These are phyloP conservation scores for Exidia glandulosa DNA, from an alignment of 768 basidiomycete genomes.

Conservation along the genomic window DNA sequence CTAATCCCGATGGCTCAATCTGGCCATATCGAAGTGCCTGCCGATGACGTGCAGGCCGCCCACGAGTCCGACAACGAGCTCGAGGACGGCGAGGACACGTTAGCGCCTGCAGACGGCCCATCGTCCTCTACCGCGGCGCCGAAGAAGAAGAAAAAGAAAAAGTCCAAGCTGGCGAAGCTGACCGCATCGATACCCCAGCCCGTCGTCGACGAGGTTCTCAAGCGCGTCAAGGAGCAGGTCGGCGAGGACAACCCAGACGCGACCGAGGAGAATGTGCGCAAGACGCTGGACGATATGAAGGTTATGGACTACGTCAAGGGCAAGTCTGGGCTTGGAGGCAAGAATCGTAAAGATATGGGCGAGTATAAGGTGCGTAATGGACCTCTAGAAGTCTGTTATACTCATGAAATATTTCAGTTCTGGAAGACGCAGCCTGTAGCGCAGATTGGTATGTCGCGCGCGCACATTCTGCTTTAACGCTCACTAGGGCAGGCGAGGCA, in stretches of 20 bases:
- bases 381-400: neutral
- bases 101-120: slow-evolving; percentile 11
- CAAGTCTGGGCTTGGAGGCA: slow-evolving; percentile 63
- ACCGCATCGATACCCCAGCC: slow-evolving; percentile 47
- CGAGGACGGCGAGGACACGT: no score
- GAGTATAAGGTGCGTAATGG: slow-evolving; percentile 65
- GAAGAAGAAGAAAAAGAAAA: slow-evolving; percentile 91
- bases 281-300: slow-evolving; percentile 65
- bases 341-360: slow-evolving; percentile 70
- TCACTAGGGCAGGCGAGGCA: slow-evolving; percentile 42
- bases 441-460: slow-evolving; percentile 47
- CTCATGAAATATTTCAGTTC: slow-evolving; percentile 53
- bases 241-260: slow-evolving; percentile 32
- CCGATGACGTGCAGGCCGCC: no score
- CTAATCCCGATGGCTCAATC: no score
- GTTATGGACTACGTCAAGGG: slow-evolving; percentile 80
- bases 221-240: no score
- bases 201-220: slow-evolving; percentile 55
- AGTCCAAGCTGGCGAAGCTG: slow-evolving; percentile 48
- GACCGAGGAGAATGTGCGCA: slow-evolving; percentile 54
- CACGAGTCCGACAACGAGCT: no score
- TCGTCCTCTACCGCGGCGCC: slow-evolving; percentile 49
- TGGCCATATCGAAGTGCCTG: no score
- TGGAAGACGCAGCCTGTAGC: slow-evolving; percentile 97
- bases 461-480: slow-evolving; percentile 3